Evolutionary conservation across 2,329 filamentous ascomycete genomes (phyloP).

Genomic region (Colletotrichum agaves): DNA sequence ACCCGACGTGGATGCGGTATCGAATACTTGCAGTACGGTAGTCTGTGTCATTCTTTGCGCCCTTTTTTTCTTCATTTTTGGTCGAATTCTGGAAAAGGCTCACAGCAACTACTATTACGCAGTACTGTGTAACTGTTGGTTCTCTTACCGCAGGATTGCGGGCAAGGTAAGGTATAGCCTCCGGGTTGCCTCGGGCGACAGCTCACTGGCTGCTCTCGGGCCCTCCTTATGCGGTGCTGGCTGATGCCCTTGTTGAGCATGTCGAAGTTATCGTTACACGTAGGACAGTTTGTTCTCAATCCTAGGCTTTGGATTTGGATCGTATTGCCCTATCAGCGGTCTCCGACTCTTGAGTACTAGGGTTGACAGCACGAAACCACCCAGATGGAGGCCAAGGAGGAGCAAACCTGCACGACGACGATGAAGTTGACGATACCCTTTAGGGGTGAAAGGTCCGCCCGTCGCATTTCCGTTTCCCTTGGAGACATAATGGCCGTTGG

Average conservation of each 20-base stretch:
- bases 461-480: constrained; percentile 33
- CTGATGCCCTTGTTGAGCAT: background rate
- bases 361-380: constrained; percentile 37
- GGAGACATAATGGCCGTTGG: constrained; percentile 28
- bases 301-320: background rate
- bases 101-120: background rate
- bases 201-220: constrained; percentile 14
- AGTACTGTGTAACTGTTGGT: background rate
- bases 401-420: constrained; percentile 25
- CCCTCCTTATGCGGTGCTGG: background rate
- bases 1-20: background rate
- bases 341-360: constrained; percentile 32
- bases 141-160: background rate
- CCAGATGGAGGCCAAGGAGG: constrained; percentile 34
- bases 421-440: constrained; percentile 34
- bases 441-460: constrained; percentile 34
- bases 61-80: constrained; percentile 12
- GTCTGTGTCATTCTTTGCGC: background rate
- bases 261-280: constrained; percentile 33
- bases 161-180: constrained; percentile 11
- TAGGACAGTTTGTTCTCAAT: constrained; percentile 5
- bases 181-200: constrained; percentile 25
- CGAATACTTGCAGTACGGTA: constrained; percentile 7
- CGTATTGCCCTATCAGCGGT: constrained; percentile 25
- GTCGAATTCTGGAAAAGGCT: background rate